Evolutionary conservation across 106 monocot genomes (phyloP), one percentile per base, ranked within the genome.

Genomic region (Narthecium ossifragum): DNA sequence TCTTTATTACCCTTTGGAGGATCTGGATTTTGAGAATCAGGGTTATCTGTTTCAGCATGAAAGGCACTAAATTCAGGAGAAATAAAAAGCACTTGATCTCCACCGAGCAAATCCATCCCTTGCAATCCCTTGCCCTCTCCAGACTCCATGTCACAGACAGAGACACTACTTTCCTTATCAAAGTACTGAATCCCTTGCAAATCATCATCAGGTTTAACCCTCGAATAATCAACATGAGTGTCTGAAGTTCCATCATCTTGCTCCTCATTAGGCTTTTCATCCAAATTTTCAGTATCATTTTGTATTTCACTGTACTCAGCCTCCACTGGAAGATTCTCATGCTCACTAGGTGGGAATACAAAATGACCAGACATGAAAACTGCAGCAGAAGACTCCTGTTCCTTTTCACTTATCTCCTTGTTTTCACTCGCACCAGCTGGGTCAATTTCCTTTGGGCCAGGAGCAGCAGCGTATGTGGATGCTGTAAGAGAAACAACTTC

Each of bases 401-500:
- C 68, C 49, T 60, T 38, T 48, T 39, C 33, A 26, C 34, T 54
- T 0, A 34, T 18, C 50, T 70, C 59, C 1, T 62, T 59, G 25
- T 61, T 51, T 53, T 67, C 51, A 56, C 15, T 21, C 60, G 34
- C 52, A 15, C 47, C 68, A 12, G 36, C 11, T 1, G 60, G 39
- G 8, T 61, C 53, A 65, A 60, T 37, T 71, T 6, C 50, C 47
- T 66, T 62, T 29, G 76, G 71, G 59, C 79, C 70, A 39, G 83
- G 80, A 51, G 88, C 64, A 38, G 80, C 77, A 36, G 73, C 77
- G 50, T 75, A 80, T 31, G 85, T 45, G 39, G 90, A 85, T 48
- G 85, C 75, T 31, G 85, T 91, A 51, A 85, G 90, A 54, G 83
- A 84, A 3, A 88, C 88, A 26, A 88, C 80, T 71, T 91, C 90